Percentiles rank a stretch among this genome's conserved stretches.
Evolutionary conservation across 331 rosid species (phyloP).

Genomic region (Saraca asoca): DNA sequence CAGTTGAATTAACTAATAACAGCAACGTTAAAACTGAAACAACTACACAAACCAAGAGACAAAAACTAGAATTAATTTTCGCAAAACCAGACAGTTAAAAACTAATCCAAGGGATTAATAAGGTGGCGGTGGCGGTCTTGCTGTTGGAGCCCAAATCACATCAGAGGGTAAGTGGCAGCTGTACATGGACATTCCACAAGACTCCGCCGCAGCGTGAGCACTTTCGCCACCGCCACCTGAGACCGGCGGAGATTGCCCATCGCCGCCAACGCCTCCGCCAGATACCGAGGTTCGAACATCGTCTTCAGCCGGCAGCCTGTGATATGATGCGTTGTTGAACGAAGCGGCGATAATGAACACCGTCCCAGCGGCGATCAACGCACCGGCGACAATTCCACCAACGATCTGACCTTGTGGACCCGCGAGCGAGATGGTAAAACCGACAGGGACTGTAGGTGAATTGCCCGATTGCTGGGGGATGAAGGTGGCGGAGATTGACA

Average conservation of each 20-base stretch:
- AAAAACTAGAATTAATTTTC: slow-evolving; percentile 15
- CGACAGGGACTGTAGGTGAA: slow-evolving; percentile 43
- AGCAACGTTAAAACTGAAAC: slow-evolving; percentile 11
- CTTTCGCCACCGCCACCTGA: slow-evolving; percentile 72
- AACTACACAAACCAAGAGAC: not conserved
- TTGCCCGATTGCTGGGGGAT: slow-evolving; percentile 37
- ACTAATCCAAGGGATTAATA: slow-evolving; percentile 35
- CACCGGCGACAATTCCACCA: slow-evolving; percentile 78
- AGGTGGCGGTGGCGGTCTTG: slow-evolving; percentile 71
- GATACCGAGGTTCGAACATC: slow-evolving; percentile 50
- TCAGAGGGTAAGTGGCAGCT: slow-evolving; percentile 75
- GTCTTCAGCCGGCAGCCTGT: slow-evolving; percentile 67
- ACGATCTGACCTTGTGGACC: slow-evolving; percentile 98
- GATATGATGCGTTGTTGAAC: slow-evolving; percentile 68
- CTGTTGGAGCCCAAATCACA: slow-evolving; percentile 88
- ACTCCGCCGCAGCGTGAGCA: slow-evolving; percentile 55
- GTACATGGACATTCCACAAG: slow-evolving; percentile 80
- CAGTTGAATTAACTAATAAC: slow-evolving; percentile 14
- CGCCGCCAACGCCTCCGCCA: slow-evolving; percentile 55
- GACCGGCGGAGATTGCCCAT: slow-evolving; percentile 55
- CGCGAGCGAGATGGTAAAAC: slow-evolving; percentile 79
- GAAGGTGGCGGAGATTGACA: slow-evolving; percentile 80
- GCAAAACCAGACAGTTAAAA: not conserved
- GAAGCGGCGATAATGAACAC: slow-evolving; percentile 76
- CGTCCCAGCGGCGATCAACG: slow-evolving; percentile 66